These are phyloP conservation scores for Nidularia pulvinata DNA, from an alignment of 768 basidiomycete genomes.

Conservation along the genomic window DNA sequence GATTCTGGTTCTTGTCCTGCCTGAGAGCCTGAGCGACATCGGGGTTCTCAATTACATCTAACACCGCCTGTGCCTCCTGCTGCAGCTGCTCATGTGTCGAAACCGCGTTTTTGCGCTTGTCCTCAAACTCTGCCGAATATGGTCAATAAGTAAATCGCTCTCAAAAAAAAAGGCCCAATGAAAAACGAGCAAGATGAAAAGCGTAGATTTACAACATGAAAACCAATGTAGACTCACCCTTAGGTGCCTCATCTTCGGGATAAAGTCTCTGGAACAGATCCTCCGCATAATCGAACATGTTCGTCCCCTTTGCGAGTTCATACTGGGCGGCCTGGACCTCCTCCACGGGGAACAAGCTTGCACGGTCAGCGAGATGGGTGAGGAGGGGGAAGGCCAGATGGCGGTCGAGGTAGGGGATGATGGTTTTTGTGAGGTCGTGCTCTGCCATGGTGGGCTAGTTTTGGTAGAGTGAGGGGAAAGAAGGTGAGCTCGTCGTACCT, in stretches of 20 bases:
- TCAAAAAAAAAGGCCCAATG: too few species aligned
- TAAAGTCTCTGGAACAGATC: constrained; percentile 79
- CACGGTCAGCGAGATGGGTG: constrained; percentile 74
- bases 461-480: background rate
- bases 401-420: constrained; percentile 92
- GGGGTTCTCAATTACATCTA: constrained; percentile 96
- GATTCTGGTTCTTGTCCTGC: constrained; percentile 96
- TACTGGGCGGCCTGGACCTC: constrained; percentile 92
- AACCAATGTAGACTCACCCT: constrained; percentile 43
- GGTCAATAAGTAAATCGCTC: background rate
- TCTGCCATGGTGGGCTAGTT: constrained; percentile 60
- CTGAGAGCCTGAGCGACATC: constrained; percentile 94
- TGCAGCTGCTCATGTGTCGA: constrained; percentile 83
- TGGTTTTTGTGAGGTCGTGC: constrained; percentile 87
- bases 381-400: constrained; percentile 95
- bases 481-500: background rate
- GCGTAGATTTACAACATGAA: too few species aligned
- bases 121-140: constrained; percentile 67
- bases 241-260: constrained; percentile 67
- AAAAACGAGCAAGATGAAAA: too few species aligned
- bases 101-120: constrained; percentile 80
- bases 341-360: constrained; percentile 71
- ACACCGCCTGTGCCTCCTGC: constrained; percentile 88
- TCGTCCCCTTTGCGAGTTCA: constrained; percentile 96
- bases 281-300: constrained; percentile 96